phyloP scores from a whole-genome alignment of 1,284 basidiomycete genomes.

The Xerocomus minutiporus region DNA sequence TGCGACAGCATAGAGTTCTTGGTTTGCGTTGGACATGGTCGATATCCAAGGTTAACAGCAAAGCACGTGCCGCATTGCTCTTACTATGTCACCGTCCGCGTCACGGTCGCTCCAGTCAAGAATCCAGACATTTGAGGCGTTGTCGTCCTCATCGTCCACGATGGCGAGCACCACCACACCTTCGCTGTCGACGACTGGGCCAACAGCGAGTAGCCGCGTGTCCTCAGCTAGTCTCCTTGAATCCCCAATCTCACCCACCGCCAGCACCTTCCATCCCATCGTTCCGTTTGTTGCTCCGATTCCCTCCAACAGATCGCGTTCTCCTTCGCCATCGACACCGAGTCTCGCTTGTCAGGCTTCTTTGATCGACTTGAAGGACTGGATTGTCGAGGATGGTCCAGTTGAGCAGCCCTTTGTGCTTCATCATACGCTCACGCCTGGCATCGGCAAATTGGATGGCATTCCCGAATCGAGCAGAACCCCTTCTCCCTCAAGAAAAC shows the following conservation, averaged over 20 bases:
- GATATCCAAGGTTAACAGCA: neutral
- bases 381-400: conserved; percentile 64
- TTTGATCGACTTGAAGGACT: conserved; percentile 68
- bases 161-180: neutral
- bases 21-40: conserved; percentile 25
- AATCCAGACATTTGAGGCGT: conserved; percentile 53
- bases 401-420: conserved; percentile 24
- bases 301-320: conserved; percentile 38
- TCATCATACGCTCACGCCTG: conserved; percentile 15
- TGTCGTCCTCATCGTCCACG: conserved; percentile 20
- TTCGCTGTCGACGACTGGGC: neutral
- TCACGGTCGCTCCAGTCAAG: conserved; percentile 46
- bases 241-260: conserved; percentile 44
- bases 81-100: conserved; percentile 39
- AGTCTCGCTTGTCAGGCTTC: conserved; percentile 56
- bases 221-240: conserved; percentile 37
- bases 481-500: conserved; percentile 19
- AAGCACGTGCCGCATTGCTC: neutral
- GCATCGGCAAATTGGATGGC: conserved; percentile 23
- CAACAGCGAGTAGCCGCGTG: neutral
- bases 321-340: conserved; percentile 53
- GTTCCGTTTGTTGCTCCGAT: conserved; percentile 27
- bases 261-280: conserved; percentile 35
- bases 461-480: conserved; percentile 25
- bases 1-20: conserved; percentile 63